phyloP scores from a whole-genome alignment of 768 basidiomycete species.

The Boletus sensibilis region DNA sequence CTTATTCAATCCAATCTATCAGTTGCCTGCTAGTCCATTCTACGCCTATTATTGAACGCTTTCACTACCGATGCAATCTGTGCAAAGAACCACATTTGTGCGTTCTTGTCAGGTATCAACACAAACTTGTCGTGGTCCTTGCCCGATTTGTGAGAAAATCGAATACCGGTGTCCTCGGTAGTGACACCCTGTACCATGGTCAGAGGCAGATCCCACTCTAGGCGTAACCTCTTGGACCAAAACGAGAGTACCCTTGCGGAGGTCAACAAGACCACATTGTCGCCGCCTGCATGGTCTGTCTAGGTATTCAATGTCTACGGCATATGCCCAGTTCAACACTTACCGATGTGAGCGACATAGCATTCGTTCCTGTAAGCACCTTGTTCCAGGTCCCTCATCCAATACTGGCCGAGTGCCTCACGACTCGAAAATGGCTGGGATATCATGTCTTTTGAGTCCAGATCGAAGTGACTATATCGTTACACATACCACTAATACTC shows the following conservation, averaged over 20 bases:
- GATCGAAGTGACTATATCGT: neutral
- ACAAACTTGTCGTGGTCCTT: slow-evolving; percentile 75
- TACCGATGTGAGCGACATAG: slow-evolving; percentile 93
- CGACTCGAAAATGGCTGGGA: slow-evolving; percentile 81
- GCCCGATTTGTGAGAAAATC: slow-evolving; percentile 78
- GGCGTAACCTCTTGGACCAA: slow-evolving; percentile 77
- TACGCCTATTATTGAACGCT: slow-evolving; percentile 66
- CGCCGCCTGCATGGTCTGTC: slow-evolving; percentile 72
- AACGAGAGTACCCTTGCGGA: slow-evolving; percentile 77
- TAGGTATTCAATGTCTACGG: slow-evolving; percentile 10
- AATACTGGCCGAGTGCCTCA: slow-evolving; percentile 92
- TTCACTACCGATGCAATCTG: slow-evolving; percentile 77
- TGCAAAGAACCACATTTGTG: slow-evolving; percentile 79
- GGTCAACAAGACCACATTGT: slow-evolving; percentile 80
- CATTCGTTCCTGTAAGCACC: slow-evolving; percentile 80
- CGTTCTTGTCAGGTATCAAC: slow-evolving; percentile 68
- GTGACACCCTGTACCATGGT: slow-evolving; percentile 83
- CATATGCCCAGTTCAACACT: slow-evolving; percentile 24
- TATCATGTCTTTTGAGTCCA: neutral
- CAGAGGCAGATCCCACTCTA: slow-evolving; percentile 92
- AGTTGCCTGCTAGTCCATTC: slow-evolving; percentile 53
- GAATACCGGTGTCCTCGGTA: slow-evolving; percentile 88
- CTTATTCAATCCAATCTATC: slow-evolving; percentile 16
- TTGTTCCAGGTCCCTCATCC: slow-evolving; percentile 93
- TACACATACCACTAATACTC: slow-evolving; percentile 73